phyloP scores from a whole-genome alignment of 768 basidiomycete species.

The Crassisporium funariophilum region DNA sequence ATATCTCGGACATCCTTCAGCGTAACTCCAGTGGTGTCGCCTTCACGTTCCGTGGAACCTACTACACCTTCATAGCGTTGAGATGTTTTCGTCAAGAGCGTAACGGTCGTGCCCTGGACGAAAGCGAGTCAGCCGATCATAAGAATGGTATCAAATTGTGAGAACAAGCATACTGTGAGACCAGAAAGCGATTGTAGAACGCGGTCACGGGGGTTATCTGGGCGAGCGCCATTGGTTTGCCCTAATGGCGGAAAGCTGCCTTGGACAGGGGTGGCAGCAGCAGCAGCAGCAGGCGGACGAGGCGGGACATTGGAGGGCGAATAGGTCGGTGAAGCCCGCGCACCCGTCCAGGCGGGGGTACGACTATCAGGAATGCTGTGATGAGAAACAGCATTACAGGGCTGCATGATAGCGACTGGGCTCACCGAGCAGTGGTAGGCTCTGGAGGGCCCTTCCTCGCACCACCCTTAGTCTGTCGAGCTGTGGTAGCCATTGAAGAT shows the following conservation, averaged over 20 bases:
- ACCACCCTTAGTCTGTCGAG: constrained; percentile 67
- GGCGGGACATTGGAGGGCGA: constrained; percentile 50
- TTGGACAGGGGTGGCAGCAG: constrained; percentile 30
- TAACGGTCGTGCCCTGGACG: constrained; percentile 73
- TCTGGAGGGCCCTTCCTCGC: constrained; percentile 65
- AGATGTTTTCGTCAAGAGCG: constrained; percentile 69
- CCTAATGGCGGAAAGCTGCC: constrained; percentile 47
- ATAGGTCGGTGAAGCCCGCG: constrained; percentile 73
- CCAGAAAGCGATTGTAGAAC: constrained; percentile 67
- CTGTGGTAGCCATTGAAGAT: constrained; percentile 59
- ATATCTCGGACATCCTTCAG: constrained; percentile 81
- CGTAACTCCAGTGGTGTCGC: constrained; percentile 70
- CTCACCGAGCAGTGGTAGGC: constrained; percentile 54
- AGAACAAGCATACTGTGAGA: constrained; percentile 58
- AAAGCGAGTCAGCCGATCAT: constrained; percentile 7
- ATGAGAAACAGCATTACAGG: constrained; percentile 28
- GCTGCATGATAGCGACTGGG: constrained; percentile 6
- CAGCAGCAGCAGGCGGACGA: constrained; percentile 26
- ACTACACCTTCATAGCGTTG: constrained; percentile 78
- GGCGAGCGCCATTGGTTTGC: constrained; percentile 51
- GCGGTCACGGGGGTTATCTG: constrained; percentile 56
- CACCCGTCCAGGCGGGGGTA: constrained; percentile 62
- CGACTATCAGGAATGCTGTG: constrained; percentile 29
- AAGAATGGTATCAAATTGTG: background rate
- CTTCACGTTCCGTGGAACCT: constrained; percentile 58